Evolutionary conservation across 2,329 filamentous ascomycete genomes (phyloP).

Genomic region (Alternaria arbusti): DNA sequence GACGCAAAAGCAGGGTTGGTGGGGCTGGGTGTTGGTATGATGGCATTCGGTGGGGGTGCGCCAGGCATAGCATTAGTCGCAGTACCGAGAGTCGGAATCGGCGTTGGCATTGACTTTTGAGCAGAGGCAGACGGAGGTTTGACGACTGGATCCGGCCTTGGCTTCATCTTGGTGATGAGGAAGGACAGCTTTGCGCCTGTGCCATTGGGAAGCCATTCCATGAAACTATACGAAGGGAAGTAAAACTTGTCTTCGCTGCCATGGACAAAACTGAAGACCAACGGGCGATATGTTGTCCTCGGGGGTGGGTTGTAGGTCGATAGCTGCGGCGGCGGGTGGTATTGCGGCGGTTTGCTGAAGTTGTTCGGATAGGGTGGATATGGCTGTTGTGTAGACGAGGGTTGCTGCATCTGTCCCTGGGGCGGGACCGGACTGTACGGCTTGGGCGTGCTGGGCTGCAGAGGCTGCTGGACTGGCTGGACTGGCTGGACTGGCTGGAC

Average conservation of each 20-base stretch:
- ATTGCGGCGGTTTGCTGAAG: constrained; percentile 29
- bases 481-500: constrained; percentile 21
- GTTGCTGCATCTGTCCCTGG: constrained; percentile 22
- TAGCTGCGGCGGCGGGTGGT: constrained; percentile 31
- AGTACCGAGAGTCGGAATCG: background rate
- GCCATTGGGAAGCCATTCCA: constrained; percentile 69
- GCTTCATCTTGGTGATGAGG: constrained; percentile 73
- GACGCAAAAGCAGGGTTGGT: constrained; percentile 18
- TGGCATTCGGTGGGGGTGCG: constrained; percentile 8
- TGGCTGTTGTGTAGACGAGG: constrained; percentile 22
- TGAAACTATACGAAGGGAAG: constrained; percentile 78
- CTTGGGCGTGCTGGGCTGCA: constrained; percentile 7
- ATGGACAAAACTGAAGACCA: constrained; percentile 49
- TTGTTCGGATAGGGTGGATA: constrained; percentile 31
- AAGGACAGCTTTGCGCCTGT: constrained; percentile 76
- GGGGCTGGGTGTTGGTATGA: constrained; percentile 3
- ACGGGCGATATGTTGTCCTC: constrained; percentile 51
- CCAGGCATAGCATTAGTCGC: constrained; percentile 11
- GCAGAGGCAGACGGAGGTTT: constrained; percentile 38
- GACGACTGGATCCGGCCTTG: constrained; percentile 49
- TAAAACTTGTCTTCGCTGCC: constrained; percentile 73
- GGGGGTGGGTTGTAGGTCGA: constrained; percentile 48
- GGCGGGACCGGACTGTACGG: constrained; percentile 9
- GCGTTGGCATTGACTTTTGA: constrained; percentile 17
- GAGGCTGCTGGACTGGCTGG: constrained; percentile 21